Evolutionary conservation across 495 filamentous ascomycete genomes (phyloP), one percentile per base, ranked within the genome.

Genomic region (Penicillium fimorum): DNA sequence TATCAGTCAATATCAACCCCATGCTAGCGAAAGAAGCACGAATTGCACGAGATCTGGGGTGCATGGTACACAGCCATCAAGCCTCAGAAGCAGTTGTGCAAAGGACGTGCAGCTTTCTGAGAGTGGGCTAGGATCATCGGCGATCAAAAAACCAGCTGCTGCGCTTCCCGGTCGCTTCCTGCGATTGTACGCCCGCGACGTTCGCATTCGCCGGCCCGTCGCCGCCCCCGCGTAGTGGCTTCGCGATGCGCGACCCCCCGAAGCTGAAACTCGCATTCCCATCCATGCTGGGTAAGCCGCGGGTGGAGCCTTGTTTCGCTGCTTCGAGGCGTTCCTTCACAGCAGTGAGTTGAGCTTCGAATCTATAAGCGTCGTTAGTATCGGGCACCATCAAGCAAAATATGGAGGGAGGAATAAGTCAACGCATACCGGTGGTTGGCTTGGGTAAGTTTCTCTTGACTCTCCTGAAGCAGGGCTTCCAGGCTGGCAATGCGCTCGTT

Each of bases 271-370:
- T 84, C 56, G 82, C 81, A 58, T 72, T 69, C 54, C 80, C 70
- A 50, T 81, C 81, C 46, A 85, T 80, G 42, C 84, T 82, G 53
- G 85, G 82, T 30, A 96, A 80, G 48, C 89, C 89, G 56, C 90
- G 87, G 12, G 92, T 93, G 52, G 85, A 90, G 61, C 91, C 91
- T 50, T 85, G 82, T 75, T 97, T 98, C 63, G 91, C 94, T 50
- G 92, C 92, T 73, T 97, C 94, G 53, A 97, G 86, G 59, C 94
- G 88, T 75, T 97, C 94, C 77, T 97, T 97, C 70, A 98, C 94
- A 53, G 92, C 92, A 5, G 92, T 88, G 69, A 98, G 88, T 76
- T 98, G 94, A 15, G 88, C 85, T 79, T 98, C 94, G 79, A 98
- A 98, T 72, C 94, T 96, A 69, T 43, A 4, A 18, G 15, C 10